These are phyloP conservation scores for Sphagnum contortum DNA, from an alignment of 225 moss, liverwort and hornwort genomes.

Conservation along the genomic window DNA sequence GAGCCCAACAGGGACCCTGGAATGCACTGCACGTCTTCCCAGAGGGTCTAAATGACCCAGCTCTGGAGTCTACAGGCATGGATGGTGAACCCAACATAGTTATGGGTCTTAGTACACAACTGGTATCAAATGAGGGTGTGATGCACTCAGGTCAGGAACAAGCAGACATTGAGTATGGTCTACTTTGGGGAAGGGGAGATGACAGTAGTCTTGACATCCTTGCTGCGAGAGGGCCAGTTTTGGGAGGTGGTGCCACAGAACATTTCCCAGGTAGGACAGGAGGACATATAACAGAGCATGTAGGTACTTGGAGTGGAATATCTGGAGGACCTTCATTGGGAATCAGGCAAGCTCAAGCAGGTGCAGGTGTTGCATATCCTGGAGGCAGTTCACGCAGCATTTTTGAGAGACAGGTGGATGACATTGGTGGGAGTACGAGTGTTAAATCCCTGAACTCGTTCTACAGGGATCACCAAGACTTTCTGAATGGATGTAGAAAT, in stretches of 20 bases:
- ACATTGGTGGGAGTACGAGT: conserved; percentile 29
- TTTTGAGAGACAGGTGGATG: conserved; percentile 39
- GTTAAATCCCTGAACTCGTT: conserved; percentile 43
- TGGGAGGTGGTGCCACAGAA: conserved; percentile 20
- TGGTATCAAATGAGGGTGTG: conserved; percentile 61
- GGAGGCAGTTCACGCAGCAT: conserved; percentile 32
- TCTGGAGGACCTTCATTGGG: conserved; percentile 41
- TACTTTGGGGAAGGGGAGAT: conserved; percentile 17
- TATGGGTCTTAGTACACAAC: conserved; percentile 53
- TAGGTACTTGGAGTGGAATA: conserved; percentile 33
- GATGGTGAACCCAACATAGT: conserved; percentile 48
- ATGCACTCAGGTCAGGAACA: conserved; percentile 49
- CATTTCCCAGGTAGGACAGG: conserved; percentile 30
- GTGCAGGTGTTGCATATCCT: conserved; percentile 16
- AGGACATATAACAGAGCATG: conserved; percentile 31
- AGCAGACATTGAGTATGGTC: conserved; percentile 23
- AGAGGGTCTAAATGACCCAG: conserved; percentile 31
- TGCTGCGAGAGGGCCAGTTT: conserved; percentile 28
- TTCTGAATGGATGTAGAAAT: conserved; percentile 43
- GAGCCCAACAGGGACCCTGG: conserved; percentile 53
- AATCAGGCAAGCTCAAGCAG: conserved; percentile 30
- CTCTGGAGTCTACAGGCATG: conserved; percentile 36
- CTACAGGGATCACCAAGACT: conserved; percentile 33
- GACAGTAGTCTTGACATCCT: conserved; percentile 33
- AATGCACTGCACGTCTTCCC: conserved; percentile 39